These are phyloP conservation scores for Phlegmacium glaucopus DNA, from an alignment of 768 basidiomycete species.

Conservation along the genomic window DNA sequence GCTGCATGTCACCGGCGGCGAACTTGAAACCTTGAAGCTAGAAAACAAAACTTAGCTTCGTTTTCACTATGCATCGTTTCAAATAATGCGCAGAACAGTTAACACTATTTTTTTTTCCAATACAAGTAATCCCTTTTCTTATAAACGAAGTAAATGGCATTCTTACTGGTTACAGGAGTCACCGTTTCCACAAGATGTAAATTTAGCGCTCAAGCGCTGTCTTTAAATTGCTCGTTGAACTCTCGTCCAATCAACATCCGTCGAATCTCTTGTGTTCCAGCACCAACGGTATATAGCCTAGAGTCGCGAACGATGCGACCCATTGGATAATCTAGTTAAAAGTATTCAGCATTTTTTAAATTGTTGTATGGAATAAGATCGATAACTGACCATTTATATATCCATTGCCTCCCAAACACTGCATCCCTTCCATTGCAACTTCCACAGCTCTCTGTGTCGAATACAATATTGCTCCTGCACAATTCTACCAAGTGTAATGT, in stretches of 20 bases:
- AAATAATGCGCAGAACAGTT: not conserved
- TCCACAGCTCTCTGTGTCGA: slow-evolving; percentile 91
- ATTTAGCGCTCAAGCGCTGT: slow-evolving; percentile 17
- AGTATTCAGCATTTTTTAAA: slow-evolving; percentile 4
- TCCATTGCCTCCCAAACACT: slow-evolving; percentile 92
- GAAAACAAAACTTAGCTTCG: not conserved
- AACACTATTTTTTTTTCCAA: not conserved
- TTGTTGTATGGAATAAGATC: not conserved
- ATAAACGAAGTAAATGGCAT: not conserved
- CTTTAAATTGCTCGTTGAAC: slow-evolving; percentile 69
- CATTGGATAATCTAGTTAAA: slow-evolving; percentile 73
- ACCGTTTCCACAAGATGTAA: not conserved
- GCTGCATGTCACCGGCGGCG: slow-evolving; percentile 3
- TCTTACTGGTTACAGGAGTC: not conserved
- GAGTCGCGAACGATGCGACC: slow-evolving; percentile 88
- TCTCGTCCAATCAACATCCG: slow-evolving; percentile 93
- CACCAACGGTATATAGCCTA: slow-evolving; percentile 88
- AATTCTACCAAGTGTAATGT: slow-evolving; percentile 56
- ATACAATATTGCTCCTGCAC: slow-evolving; percentile 92
- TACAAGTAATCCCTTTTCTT: no score
- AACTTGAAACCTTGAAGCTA: not conserved
- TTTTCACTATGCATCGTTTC: not conserved
- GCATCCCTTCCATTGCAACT: slow-evolving; percentile 88
- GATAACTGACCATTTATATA: slow-evolving; percentile 77
- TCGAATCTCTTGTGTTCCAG: slow-evolving; percentile 95